Evolutionary conservation across 768 basidiomycete species (phyloP).

Genomic region (Rhizopogon vulgaris): DNA sequence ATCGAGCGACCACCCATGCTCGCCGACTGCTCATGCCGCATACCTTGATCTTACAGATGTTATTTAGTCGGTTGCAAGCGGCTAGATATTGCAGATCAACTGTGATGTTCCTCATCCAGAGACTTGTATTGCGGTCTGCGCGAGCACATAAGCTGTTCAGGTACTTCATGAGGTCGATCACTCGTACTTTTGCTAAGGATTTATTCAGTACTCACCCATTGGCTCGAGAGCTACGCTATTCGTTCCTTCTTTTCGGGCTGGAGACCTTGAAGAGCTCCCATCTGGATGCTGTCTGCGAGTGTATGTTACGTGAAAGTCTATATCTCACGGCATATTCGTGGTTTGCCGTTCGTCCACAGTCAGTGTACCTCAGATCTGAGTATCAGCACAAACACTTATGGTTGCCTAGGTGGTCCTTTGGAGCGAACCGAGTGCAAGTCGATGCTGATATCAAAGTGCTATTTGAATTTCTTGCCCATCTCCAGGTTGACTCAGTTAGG

Average conservation of each 20-base stretch:
- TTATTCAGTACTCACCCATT: constrained; percentile 77
- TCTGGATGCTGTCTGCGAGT: constrained; percentile 79
- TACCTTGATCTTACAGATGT: constrained; percentile 75
- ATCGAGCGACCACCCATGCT: constrained; percentile 63
- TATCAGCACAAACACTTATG: not conserved
- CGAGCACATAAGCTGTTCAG: constrained; percentile 67
- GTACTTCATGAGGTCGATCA: constrained; percentile 30
- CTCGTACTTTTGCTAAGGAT: not conserved
- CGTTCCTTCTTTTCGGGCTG: constrained; percentile 89
- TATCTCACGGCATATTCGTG: constrained; percentile 82
- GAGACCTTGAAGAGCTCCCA: constrained; percentile 85
- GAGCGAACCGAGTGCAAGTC: constrained; percentile 88
- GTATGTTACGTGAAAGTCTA: constrained; percentile 63
- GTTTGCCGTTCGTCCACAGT: constrained; percentile 95
- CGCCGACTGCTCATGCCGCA: constrained; percentile 79
- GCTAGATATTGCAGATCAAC: constrained; percentile 82
- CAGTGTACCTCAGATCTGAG: constrained; percentile 22
- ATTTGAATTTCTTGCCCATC: constrained; percentile 72
- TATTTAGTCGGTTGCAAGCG: constrained; percentile 90
- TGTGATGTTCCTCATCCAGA: constrained; percentile 80
- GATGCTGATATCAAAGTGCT: constrained; percentile 84
- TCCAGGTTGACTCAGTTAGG: constrained; percentile 69
- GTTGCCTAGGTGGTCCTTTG: constrained; percentile 80
- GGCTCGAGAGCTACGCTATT: constrained; percentile 85
- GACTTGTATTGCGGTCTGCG: constrained; percentile 78